Evolutionary conservation across 2,329 filamentous ascomycete species (phyloP).

Genomic region (Colletotrichum sansevieriae): DNA sequence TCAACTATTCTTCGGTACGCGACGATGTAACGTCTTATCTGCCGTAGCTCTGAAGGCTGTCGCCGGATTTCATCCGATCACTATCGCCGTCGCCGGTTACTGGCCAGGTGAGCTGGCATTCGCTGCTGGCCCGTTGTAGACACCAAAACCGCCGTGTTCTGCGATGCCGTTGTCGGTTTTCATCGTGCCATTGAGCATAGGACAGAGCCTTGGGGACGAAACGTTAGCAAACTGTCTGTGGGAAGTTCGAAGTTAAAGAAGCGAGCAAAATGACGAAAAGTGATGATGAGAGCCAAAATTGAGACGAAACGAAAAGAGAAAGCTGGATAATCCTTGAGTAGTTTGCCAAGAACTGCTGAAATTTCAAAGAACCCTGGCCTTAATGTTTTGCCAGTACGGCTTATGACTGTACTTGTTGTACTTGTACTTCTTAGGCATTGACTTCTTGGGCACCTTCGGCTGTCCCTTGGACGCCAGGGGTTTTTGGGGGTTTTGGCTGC

Average conservation of each 20-base stretch:
- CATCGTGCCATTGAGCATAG: constrained; percentile 86
- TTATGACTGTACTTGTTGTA: constrained; percentile 41
- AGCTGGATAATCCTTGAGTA: constrained; percentile 45
- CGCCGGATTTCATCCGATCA: constrained; percentile 10
- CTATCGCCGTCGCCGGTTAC: neutral
- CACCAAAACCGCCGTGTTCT: constrained; percentile 71
- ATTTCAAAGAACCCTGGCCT: constrained; percentile 17
- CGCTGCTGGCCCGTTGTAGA: constrained; percentile 59
- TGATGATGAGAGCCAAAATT: constrained; percentile 37
- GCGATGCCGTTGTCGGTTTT: constrained; percentile 69
- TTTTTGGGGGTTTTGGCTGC: constrained; percentile 6
- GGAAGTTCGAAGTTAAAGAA: constrained; percentile 14
- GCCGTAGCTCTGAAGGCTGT: constrained; percentile 17
- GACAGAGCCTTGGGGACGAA: constrained; percentile 74
- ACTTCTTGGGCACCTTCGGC: constrained; percentile 9
- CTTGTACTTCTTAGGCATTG: constrained; percentile 38
- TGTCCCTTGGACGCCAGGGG: constrained; percentile 31
- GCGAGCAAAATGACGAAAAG: constrained; percentile 12
- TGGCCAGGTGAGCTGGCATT: constrained; percentile 51
- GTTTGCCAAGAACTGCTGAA: constrained; percentile 37
- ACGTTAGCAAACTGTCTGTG: constrained; percentile 46
- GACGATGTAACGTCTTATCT: constrained; percentile 17
- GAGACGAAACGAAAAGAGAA: constrained; percentile 39
- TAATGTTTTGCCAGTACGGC: constrained; percentile 33
- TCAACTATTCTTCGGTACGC: constrained; percentile 28